A percentile compares a stretch with the other conserved stretches of the same genome.
phyloP scores from a whole-genome alignment of 352 stramenopile species.

The Phytophthora fragariaefolia region DNA sequence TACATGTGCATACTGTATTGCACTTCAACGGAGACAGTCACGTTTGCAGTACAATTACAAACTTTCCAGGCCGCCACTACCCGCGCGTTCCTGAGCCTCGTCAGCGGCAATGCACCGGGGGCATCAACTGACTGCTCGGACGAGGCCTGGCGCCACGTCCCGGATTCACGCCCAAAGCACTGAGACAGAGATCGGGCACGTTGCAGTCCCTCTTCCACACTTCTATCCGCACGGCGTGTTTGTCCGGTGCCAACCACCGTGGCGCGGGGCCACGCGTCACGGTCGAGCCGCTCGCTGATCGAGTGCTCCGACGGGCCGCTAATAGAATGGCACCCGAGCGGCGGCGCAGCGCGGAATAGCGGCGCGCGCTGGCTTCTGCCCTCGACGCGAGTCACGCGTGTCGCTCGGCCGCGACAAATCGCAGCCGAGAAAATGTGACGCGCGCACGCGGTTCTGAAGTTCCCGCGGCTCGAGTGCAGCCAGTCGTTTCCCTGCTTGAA shows the following conservation, averaged over 20 bases:
- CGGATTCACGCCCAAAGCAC: too few species aligned
- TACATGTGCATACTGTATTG: too few species aligned
- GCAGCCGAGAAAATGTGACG: slow-evolving; percentile 28
- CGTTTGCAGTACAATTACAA: too few species aligned
- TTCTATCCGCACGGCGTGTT: slow-evolving; percentile 18
- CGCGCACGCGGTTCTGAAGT: slow-evolving; percentile 13
- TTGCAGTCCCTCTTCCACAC: slow-evolving; percentile 2
- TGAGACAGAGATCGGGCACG: slow-evolving; percentile 23
- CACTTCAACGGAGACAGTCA: too few species aligned
- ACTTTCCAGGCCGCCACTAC: too few species aligned
- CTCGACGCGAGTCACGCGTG: slow-evolving; percentile 14
- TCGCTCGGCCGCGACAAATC: slow-evolving; percentile 27
- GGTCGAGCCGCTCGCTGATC: slow-evolving; percentile 8
- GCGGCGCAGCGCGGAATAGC: not conserved
- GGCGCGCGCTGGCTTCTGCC: not conserved
- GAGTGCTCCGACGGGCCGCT: slow-evolving; percentile 9
- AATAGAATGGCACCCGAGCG: slow-evolving; percentile 19
- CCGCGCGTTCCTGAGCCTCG: too few species aligned
- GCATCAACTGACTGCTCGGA: too few species aligned
- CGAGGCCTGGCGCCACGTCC: too few species aligned
- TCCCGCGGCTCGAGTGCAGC: too few species aligned
- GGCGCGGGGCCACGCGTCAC: slow-evolving; percentile 15
- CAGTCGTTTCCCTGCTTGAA: slow-evolving; percentile 33
- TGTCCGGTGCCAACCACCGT: slow-evolving; percentile 35
- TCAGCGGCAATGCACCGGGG: too few species aligned